Conservation (phyloP, 345 rosid genomes). For the Eutrema japonicum region DNA sequence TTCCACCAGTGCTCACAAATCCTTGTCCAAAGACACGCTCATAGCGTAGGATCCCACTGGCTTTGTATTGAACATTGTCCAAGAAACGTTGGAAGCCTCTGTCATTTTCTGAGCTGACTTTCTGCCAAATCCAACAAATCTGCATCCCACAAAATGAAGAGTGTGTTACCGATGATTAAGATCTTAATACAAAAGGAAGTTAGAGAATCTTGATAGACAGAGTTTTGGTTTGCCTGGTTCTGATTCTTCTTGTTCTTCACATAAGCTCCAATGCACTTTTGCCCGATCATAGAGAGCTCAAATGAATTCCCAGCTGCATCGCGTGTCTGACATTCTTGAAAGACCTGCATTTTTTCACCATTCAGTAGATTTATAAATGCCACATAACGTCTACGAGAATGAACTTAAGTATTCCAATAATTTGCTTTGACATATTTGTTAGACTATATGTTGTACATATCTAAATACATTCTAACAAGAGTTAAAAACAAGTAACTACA, state of each 20-base stretch:
- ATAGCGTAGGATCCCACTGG: slow-evolving; percentile 81
- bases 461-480: neutral
- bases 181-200: neutral
- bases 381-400: neutral
- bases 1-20: slow-evolving; percentile 96
- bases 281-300: slow-evolving; percentile 80
- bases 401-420: slow-evolving; percentile 8
- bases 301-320: slow-evolving; percentile 73
- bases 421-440: neutral
- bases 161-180: neutral
- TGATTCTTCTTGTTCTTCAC: slow-evolving; percentile 92
- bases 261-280: slow-evolving; percentile 98
- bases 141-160: slow-evolving; percentile 46
- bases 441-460: neutral
- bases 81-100: slow-evolving; percentile 93
- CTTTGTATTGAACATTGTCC: slow-evolving; percentile 92
- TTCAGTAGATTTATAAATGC: neutral
- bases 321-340: slow-evolving; percentile 64
- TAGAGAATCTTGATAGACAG: slow-evolving; percentile 27
- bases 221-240: slow-evolving; percentile 70
- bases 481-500: neutral
- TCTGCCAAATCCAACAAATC: slow-evolving; percentile 98
- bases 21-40: slow-evolving; percentile 96
- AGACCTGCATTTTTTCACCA: slow-evolving; percentile 56
- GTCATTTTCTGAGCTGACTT: slow-evolving; percentile 73